Percentiles rank a stretch among this genome's conserved stretches.
Conservation (phyloP, 176 grass and related monocot species). For the Eremochloa ophiuroides region DNA sequence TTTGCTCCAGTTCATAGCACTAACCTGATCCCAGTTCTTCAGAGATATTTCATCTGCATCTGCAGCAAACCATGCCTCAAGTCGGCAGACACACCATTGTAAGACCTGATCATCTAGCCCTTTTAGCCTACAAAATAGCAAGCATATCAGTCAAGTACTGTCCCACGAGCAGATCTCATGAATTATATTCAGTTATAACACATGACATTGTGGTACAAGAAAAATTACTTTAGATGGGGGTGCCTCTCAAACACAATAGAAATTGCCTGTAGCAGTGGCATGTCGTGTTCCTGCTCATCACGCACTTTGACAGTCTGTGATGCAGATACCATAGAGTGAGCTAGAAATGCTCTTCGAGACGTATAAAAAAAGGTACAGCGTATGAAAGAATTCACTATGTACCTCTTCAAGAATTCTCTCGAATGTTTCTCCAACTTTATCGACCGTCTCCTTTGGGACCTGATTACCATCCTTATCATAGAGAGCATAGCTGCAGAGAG, state of each 20-base stretch:
- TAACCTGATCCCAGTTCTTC: slow-evolving; percentile 97
- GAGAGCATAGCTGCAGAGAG: slow-evolving; percentile 59
- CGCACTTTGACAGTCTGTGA: slow-evolving; percentile 65
- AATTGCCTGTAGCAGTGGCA: slow-evolving; percentile 82
- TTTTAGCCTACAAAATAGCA: slow-evolving; percentile 49
- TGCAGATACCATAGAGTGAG: background rate
- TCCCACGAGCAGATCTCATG: background rate
- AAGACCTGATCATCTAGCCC: slow-evolving; percentile 71
- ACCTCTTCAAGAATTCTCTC: slow-evolving; percentile 86
- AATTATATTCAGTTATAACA: background rate
- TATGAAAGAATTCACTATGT: background rate
- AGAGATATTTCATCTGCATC: slow-evolving; percentile 90
- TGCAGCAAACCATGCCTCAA: slow-evolving; percentile 98
- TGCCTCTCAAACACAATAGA: slow-evolving; percentile 84
- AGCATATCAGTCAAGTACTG: slow-evolving; percentile 20
- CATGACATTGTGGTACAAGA: background rate
- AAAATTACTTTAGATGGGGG: slow-evolving; percentile 64
- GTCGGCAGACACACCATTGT: slow-evolving; percentile 87
- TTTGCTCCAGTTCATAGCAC: background rate
- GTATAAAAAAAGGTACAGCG: background rate
- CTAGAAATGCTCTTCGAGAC: background rate
- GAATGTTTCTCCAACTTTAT: slow-evolving; percentile 76
- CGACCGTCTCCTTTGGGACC: slow-evolving; percentile 63
- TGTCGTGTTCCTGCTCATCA: slow-evolving; percentile 70
- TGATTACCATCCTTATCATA: slow-evolving; percentile 73